Base-by-base conservation (phyloP, 768 basidiomycete genomes). In the Psilocybe tampanensis region DNA sequence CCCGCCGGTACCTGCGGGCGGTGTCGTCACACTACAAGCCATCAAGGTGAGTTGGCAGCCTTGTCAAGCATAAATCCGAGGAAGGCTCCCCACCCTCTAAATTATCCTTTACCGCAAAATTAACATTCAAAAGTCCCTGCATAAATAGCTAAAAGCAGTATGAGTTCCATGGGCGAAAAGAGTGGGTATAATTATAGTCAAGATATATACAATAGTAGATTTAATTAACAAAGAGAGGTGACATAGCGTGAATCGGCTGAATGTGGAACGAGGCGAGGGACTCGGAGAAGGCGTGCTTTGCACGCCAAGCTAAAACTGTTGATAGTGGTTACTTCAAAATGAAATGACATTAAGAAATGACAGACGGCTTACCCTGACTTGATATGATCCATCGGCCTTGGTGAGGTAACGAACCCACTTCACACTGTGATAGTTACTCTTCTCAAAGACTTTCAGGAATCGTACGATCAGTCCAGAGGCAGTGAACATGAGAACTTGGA, bases 401-500 rank as follows among this genome's bases (percentile, higher is more conserved):
- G 94, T 94, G 55, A 97, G 82, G 68, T 96, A 97, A 52, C 95
- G 79, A 39, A 96, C 95, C 95, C 95, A 96, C 72, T 96, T 96
- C 57, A 97, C 86, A 63, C 93, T 95, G 61, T 94, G 87, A 68
- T 98, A 98, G 61, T 86, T 92, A 70, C 83, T 85, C 81, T 94
- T 97, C 79, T 98, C 97, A 64, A 98, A 98, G 17, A 99, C 96
- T 72, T 98, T 98, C 68, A 99, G 75, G 82, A 98, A 99, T 52
- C 96, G 85, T 42, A 99, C 97, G 49, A 96, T 90, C 66, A 99
- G 72, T 1, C 97, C 97, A 11, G 96, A 98, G 11, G 97, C 83
- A 0, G 97, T 98, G 73, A 98, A 94, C 97, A 99, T 99, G 64
- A 99, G 80, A 55, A 99, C 97, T 76, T 95, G 94, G 75, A 99